These are phyloP conservation scores for Lipomyces orientalis DNA, from an alignment of 805 yeast species.

Conservation along the genomic window DNA sequence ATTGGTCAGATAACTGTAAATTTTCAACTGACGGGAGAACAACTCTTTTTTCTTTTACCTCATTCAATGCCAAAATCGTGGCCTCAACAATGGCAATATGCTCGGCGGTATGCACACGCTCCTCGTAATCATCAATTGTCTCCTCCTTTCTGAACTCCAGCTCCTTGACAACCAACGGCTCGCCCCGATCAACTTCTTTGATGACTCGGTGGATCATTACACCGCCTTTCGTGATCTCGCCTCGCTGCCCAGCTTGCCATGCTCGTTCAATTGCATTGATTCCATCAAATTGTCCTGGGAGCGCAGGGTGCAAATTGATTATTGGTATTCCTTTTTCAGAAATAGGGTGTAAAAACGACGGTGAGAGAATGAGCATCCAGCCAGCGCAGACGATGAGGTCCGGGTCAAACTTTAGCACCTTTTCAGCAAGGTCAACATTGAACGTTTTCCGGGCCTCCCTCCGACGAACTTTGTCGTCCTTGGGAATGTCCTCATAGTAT, in stretches of 20 bases:
- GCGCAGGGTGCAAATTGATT: conserved; percentile 94
- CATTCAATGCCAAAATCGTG: conserved; percentile 63
- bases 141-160: conserved; percentile 74
- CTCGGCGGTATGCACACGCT: conserved; percentile 80
- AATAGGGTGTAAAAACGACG: conserved; percentile 71
- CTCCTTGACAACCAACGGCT: conserved; percentile 83
- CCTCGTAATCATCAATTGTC: conserved; percentile 77
- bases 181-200: conserved; percentile 92
- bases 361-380: conserved; percentile 93
- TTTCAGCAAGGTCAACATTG: conserved; percentile 76
- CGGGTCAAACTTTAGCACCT: conserved; percentile 70
- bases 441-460: conserved; percentile 67
- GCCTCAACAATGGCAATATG: conserved; percentile 95
- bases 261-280: conserved; percentile 97
- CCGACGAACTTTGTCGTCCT: conserved; percentile 66
- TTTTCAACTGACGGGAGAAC: conserved; percentile 7
- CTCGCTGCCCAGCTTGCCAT: conserved; percentile 91
- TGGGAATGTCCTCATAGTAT: conserved; percentile 77
- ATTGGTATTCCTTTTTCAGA: conserved; percentile 69
- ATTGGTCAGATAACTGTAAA: not conserved
- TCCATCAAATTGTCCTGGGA: conserved; percentile 97
- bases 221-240: conserved; percentile 77
- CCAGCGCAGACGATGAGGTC: conserved; percentile 96
- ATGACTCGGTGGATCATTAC: conserved; percentile 98
- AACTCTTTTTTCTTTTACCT: conserved; percentile 13